A percentile compares a stretch with the other conserved stretches of the same genome.
Evolutionary conservation across 179 eudicot genomes (phyloP).

Genomic region (Corrigiola litoralis): DNA sequence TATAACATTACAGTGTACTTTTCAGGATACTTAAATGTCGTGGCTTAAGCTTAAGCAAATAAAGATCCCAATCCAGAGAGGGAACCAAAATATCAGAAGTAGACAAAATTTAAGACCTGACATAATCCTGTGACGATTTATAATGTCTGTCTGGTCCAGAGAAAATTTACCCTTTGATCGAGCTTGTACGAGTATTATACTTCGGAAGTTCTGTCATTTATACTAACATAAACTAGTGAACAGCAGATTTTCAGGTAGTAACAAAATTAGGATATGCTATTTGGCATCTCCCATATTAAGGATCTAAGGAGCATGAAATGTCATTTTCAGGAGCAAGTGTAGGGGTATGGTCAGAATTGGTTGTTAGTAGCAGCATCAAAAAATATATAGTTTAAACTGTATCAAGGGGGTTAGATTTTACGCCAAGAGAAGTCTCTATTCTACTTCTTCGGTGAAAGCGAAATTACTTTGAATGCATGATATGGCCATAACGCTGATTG

Average conservation of each 20-base stretch:
- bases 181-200: too few species aligned
- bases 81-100: background rate
- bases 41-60: too few species aligned
- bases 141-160: background rate
- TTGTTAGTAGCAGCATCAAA: background rate
- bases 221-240: background rate
- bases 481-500: background rate
- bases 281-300: background rate
- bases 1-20: too few species aligned
- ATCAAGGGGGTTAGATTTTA: conserved; percentile 15
- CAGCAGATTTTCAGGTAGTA: background rate
- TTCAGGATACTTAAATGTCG: too few species aligned
- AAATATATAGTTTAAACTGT: background rate
- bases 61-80: background rate
- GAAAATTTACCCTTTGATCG: too few species aligned
- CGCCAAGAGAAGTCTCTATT: conserved; percentile 23
- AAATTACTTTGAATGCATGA: conserved; percentile 9
- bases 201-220: too few species aligned
- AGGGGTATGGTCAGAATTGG: conserved; percentile 21
- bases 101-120: background rate
- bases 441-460: conserved; percentile 1
- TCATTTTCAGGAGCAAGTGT: conserved; percentile 20
- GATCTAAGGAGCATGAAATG: background rate
- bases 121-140: background rate
- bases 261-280: background rate